Conservation (phyloP, 2,329 filamentous ascomycete genomes). For the Emmonsiellopsis sp. region DNA sequence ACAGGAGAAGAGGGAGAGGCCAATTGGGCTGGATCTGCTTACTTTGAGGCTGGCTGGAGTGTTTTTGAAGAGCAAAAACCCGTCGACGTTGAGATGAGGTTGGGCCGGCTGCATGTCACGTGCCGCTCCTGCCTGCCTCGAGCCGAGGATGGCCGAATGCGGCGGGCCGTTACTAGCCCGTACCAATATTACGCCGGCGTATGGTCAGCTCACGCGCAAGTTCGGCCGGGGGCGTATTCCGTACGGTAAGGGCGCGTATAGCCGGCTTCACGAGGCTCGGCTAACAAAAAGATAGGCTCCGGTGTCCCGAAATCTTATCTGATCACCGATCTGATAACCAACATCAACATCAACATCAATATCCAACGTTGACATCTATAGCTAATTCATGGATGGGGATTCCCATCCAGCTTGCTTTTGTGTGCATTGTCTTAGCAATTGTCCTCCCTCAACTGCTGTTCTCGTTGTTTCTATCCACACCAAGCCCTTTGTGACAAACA, state of each 20-base stretch:
- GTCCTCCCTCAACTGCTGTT: no score
- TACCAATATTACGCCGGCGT: background rate
- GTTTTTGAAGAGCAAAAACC: no score
- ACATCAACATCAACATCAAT: background rate
- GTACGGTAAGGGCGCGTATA: background rate
- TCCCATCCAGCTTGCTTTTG: no score
- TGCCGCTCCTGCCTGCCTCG: background rate
- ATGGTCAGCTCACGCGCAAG: background rate
- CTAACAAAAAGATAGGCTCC: background rate
- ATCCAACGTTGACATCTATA: background rate
- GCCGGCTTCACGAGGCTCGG: background rate
- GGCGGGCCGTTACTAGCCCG: background rate
- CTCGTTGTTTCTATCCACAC: no score
- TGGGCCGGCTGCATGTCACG: background rate
- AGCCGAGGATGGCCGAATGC: background rate
- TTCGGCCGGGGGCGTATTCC: background rate
- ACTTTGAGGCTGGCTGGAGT: background rate
- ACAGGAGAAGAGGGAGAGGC: background rate
- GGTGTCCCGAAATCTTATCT: slow-evolving; percentile 3
- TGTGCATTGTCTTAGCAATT: no score
- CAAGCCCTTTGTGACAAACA: no score
- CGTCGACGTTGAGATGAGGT: background rate
- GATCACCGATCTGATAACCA: background rate
- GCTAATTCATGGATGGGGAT: no score
- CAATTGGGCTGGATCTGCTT: background rate